These are phyloP conservation scores for Arthrobotrys entomopaga DNA, from an alignment of 2,329 filamentous ascomycete genomes.

Conservation along the genomic window DNA sequence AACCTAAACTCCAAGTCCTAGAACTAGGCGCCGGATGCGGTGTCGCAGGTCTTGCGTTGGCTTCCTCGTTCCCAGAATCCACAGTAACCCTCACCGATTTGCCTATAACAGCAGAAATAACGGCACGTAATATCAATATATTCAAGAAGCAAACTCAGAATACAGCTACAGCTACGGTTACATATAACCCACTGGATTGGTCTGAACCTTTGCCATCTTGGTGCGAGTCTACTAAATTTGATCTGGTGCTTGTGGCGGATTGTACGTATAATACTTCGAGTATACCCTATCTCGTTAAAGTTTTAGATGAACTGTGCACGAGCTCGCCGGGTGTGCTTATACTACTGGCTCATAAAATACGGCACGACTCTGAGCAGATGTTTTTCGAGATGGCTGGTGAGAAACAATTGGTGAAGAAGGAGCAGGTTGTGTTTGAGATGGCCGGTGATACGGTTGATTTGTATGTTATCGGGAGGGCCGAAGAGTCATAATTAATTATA, in stretches of 20 bases:
- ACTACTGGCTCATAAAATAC: conserved; percentile 73
- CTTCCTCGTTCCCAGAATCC: conserved; percentile 66
- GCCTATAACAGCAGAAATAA: conserved; percentile 71
- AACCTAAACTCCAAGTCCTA: conserved; percentile 64
- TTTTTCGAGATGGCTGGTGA: conserved; percentile 72
- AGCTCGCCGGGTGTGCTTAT: conserved; percentile 67
- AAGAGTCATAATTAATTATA: neutral
- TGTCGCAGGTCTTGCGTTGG: conserved; percentile 73
- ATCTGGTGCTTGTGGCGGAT: conserved; percentile 74
- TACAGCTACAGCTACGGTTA: neutral
- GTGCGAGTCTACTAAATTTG: conserved; percentile 63
- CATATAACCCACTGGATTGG: conserved; percentile 71
- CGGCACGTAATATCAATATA: conserved; percentile 67
- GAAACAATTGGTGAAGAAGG: conserved; percentile 41
- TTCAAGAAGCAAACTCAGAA: conserved; percentile 61
- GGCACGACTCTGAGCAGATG: conserved; percentile 73
- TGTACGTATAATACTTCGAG: conserved; percentile 79
- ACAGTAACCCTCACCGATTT: conserved; percentile 73
- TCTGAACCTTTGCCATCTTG: conserved; percentile 66
- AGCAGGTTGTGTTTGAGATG: conserved; percentile 48
- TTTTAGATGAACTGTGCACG: conserved; percentile 66
- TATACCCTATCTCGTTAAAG: conserved; percentile 71
- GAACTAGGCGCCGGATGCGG: conserved; percentile 76
- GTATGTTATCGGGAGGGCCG: conserved; percentile 29
- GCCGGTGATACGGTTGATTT: conserved; percentile 52